Evolutionary conservation across 352 stramenopile species (phyloP), one percentile per base, ranked within the genome.

Genomic region (Aphanomyces stellatus): DNA sequence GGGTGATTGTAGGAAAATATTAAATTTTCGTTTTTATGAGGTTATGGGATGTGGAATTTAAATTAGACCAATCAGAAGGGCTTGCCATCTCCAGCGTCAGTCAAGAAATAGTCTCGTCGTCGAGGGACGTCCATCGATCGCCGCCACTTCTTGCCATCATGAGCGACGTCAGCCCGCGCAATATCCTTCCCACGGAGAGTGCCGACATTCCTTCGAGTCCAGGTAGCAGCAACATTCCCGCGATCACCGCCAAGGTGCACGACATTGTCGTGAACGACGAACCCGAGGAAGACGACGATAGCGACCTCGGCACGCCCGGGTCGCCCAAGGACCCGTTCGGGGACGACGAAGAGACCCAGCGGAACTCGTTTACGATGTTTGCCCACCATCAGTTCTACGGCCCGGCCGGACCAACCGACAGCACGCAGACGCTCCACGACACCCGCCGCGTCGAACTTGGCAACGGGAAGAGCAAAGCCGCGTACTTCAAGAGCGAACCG

Each of bases 401-500:
- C 22, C 55, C 55, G 22, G 19, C 35, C 4, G 55, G 34, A 7
- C 22, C 33, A 8, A 49, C 30, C 7, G 55, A 64, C 25, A 22
- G 10, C 5, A 34, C 19, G 4, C 55, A 64, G 8, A 46, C 37
- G 2, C 22, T 64, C 24, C 55, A 64, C 17, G 55, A 51, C 40
- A 64, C 55, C 2, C 55, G 55, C 2, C 55, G 55, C 24, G 55
- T 64, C 34, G 55, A 64, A 51, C 33, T 64, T 6, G 37, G 37
- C 35, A 43, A 51, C 25, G 31, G 28, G 4, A 60, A 60, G 31
- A 28, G 22, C 55, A 37, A 43, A 11, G 22, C 25, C 2, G 31
- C 55, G 33, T 64, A 64, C 55, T 64, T 64, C 27, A 64, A 64
- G 34, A 64, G 55, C 28, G 55, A 64, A 28, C 55, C 55, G 1